phyloP scores from a whole-genome alignment of 2,329 filamentous ascomycete genomes.

The Claviceps sp. region DNA sequence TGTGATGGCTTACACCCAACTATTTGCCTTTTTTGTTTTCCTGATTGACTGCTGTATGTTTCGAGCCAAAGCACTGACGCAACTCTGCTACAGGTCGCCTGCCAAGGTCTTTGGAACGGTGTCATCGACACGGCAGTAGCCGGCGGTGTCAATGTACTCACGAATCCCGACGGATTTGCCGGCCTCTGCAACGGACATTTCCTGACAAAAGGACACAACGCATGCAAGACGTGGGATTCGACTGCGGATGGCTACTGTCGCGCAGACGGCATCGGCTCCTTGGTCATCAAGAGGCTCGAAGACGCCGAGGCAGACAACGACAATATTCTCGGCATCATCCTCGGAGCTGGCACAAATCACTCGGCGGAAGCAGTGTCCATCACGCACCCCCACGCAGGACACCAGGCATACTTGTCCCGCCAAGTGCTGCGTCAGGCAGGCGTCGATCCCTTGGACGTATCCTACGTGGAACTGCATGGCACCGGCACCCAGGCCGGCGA shows the following conservation, averaged over 20 bases:
- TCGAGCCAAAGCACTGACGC: constrained; percentile 31
- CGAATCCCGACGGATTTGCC: constrained; percentile 2
- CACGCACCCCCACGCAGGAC: constrained; percentile 66
- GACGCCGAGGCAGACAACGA: constrained; percentile 68
- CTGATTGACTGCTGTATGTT: constrained; percentile 17
- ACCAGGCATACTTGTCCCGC: constrained; percentile 56
- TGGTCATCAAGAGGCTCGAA: constrained; percentile 67
- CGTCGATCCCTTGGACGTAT: constrained; percentile 61
- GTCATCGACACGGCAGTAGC: constrained; percentile 3
- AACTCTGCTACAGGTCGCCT: constrained; percentile 13
- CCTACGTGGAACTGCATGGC: constrained; percentile 85
- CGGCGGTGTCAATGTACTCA: constrained; percentile 8
- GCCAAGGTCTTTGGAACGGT: constrained; percentile 5
- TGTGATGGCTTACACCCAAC: background rate
- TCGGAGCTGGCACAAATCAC: constrained; percentile 67
- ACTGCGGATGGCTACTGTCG: constrained; percentile 73
- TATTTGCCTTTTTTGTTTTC: background rate
- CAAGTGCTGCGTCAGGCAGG: constrained; percentile 57
- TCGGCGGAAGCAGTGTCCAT: constrained; percentile 72
- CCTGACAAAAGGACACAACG: constrained; percentile 1
- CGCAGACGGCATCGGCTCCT: constrained; percentile 59
- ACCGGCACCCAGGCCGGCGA: constrained; percentile 86
- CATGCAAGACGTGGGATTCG: constrained; percentile 63
- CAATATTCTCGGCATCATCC: constrained; percentile 61
- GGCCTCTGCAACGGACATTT: constrained; percentile 4